A percentile compares a stretch with the other conserved stretches of the same genome.
Conservation (phyloP, 805 yeast species). For the Nakazawaea ambrosiae region DNA sequence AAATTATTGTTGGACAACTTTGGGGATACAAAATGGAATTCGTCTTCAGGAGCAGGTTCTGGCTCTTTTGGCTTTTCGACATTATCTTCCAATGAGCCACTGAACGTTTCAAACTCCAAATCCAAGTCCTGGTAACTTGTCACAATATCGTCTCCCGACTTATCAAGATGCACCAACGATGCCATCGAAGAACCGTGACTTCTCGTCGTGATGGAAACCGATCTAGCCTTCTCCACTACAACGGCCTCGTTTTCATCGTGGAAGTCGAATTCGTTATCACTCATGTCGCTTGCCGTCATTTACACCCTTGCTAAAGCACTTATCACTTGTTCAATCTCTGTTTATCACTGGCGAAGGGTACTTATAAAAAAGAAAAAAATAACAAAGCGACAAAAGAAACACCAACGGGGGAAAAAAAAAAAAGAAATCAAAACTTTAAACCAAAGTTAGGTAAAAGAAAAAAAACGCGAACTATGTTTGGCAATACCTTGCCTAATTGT, state of each 20-base stretch:
- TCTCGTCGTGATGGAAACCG: conserved; percentile 1
- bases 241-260: conserved; percentile 6
- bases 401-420: too few relatives aligned
- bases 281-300: conserved; percentile 3
- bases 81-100: conserved; percentile 22
- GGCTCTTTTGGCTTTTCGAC: conserved; percentile 15
- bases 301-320: too few relatives aligned
- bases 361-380: too few relatives aligned
- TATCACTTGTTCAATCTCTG: too few relatives aligned
- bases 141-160: conserved; percentile 12
- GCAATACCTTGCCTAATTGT: too few relatives aligned
- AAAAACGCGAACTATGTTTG: too few relatives aligned
- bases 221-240: conserved; percentile 3
- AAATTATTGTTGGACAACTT: conserved; percentile 1
- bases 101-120: conserved; percentile 25
- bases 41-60: conserved; percentile 1
- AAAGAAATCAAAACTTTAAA: too few relatives aligned
- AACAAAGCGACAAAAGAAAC: too few relatives aligned
- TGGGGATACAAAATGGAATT: conserved; percentile 6
- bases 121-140: conserved; percentile 21
- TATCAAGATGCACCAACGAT: conserved; percentile 1
- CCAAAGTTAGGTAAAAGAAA: too few relatives aligned
- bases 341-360: too few relatives aligned
- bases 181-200: conserved; percentile 4
- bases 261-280: conserved; percentile 2